Conservation (phyloP, 2,329 filamentous ascomycete species). For the Nemania sp. region DNA sequence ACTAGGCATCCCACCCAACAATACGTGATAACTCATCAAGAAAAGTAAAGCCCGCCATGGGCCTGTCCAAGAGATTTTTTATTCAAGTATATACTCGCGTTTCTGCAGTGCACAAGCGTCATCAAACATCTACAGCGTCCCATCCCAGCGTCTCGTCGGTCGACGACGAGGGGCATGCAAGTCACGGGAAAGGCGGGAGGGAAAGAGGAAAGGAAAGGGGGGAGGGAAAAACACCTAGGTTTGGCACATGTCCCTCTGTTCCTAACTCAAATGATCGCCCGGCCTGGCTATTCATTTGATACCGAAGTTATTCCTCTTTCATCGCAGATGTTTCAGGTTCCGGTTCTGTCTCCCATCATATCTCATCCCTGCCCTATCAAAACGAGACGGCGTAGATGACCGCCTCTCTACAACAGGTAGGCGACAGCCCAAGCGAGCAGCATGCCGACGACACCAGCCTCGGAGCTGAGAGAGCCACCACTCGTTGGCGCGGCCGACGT, state of each 20-base stretch:
- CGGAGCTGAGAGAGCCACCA: constrained; percentile 24
- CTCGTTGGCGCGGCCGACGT: constrained; percentile 18
- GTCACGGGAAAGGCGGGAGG: neutral
- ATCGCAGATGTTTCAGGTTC: neutral
- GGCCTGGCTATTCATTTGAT: no score
- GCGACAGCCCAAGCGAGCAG: constrained; percentile 29
- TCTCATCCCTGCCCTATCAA: neutral
- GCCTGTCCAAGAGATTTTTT: no score
- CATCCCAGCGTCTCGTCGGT: neutral
- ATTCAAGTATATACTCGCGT: no score
- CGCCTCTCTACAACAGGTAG: constrained; percentile 31
- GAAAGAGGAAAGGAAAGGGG: no score
- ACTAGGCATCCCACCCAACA: no score
- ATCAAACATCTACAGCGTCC: constrained; percentile 18
- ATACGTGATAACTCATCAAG: no score
- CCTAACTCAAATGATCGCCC: neutral
- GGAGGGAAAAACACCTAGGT: neutral
- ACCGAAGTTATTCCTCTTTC: neutral
- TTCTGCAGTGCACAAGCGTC: neutral
- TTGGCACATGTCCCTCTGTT: neutral
- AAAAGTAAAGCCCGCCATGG: no score
- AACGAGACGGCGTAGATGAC: neutral
- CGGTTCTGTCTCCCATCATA: neutral
- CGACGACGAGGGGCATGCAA: neutral
- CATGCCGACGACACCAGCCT: constrained; percentile 28